A percentile compares a stretch with the other conserved stretches of the same genome.
phyloP scores from a whole-genome alignment of 306 rosid species.

The Purshia tridentata region DNA sequence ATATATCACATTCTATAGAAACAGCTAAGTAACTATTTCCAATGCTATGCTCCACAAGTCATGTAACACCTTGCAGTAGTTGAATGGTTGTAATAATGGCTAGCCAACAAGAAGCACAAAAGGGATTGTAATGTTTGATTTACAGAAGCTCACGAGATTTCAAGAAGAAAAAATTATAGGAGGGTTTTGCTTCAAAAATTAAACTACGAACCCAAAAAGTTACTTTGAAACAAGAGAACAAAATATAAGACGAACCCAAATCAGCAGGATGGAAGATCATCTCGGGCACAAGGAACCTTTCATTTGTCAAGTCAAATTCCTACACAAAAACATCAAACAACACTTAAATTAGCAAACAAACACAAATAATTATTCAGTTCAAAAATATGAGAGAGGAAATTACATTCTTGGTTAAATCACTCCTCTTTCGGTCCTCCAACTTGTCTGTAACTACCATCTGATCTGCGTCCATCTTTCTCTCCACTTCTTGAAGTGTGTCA shows the following conservation, averaged over 20 bases:
- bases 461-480: constrained; percentile 26
- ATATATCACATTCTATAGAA: background rate
- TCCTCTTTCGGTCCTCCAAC: constrained; percentile 48
- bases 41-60: constrained; percentile 1
- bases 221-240: constrained; percentile 1
- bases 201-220: background rate
- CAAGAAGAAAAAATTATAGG: background rate
- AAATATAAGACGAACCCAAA: constrained; percentile 56
- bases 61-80: background rate
- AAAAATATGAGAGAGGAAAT: background rate
- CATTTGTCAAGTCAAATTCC: constrained; percentile 95
- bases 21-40: background rate
- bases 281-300: constrained; percentile 94
- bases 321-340: constrained; percentile 27
- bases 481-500: constrained; percentile 24
- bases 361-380: background rate
- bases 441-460: constrained; percentile 33
- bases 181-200: background rate
- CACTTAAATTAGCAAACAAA: background rate
- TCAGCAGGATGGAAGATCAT: constrained; percentile 96
- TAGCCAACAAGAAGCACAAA: background rate
- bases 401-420: constrained; percentile 80
- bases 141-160: background rate
- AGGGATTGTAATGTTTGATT: background rate
- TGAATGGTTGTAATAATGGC: background rate